Base-by-base conservation (phyloP, 2,329 filamentous ascomycete genomes). In the Aspergillus aculeatinus region DNA sequence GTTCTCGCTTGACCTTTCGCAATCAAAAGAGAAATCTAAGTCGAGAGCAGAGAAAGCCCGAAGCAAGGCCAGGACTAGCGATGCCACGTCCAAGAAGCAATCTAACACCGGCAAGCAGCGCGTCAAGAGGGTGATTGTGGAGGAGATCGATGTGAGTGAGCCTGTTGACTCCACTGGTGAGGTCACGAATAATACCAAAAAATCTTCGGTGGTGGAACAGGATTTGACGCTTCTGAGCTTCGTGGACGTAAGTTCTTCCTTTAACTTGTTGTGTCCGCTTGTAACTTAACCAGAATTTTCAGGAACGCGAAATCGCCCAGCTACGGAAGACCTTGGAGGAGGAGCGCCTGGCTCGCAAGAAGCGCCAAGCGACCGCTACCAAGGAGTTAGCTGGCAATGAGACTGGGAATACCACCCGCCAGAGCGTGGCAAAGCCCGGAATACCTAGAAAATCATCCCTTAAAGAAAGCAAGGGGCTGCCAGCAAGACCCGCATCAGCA, bases 251-350 rank as follows among this genome's bases (percentile, higher is more conserved):
- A 70, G 74, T 71, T n/a, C 33, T 25, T 5, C 44, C 11, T 21
- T 10, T 6, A 14, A 47, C 5, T n/a, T 14, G 3, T 21, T 9
- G 6, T n/a, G n/a, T 14, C 11, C 9, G 16, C 53, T 19, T 19
- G 14, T 55, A 12, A 47, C 44, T 27, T n/a, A 19, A 39, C 29
- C 10, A 14, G 6, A n/a, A 55, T 6, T 19, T 23, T 7, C 57
- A 77, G 75, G 70, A 73, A 59, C 73, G 79, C 57, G 80, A 83
- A 55, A 81, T 87, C 65, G 80, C 81, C 31, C 76, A 79, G 48
- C 74, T 87, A 53, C 80, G 85, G 47, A 83, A 80, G 65, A 79
- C 76, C 14, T 66, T 87, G 6, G 85, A 87, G 67, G 80, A 83
- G 61, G 83, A 86, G 70, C 75, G 81, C 55, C 70, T 80, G 31